Evolutionary conservation across 257 asterid genomes (phyloP).

Genomic region (Mentha longifolia): DNA sequence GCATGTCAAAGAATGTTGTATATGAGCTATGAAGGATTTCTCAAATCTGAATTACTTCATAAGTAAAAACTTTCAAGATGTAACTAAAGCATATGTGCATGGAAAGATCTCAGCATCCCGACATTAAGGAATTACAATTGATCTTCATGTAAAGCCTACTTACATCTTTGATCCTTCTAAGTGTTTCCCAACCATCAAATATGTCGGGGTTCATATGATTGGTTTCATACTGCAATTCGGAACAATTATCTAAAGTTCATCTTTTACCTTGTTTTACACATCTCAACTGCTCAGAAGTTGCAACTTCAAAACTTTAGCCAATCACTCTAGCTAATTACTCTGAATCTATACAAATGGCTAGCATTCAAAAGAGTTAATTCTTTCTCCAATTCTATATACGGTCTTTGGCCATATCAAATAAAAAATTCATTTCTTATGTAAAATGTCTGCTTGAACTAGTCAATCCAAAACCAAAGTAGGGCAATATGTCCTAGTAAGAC

Average conservation of each 20-base stretch:
- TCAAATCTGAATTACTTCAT: background rate
- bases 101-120: background rate
- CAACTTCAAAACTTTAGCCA: background rate
- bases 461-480: background rate
- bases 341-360: background rate
- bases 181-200: slow-evolving; percentile 1
- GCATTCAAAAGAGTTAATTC: background rate
- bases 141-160: background rate
- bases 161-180: background rate
- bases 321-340: slow-evolving; percentile 17
- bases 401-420: slow-evolving; percentile 4
- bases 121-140: slow-evolving; percentile 2
- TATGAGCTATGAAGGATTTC: background rate
- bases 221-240: background rate
- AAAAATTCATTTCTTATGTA: background rate
- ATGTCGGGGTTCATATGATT: background rate
- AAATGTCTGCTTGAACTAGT: slow-evolving; percentile 5
- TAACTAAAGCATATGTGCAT: background rate
- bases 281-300: slow-evolving; percentile 6
- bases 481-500: background rate
- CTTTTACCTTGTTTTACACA: background rate
- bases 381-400: background rate
- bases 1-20: background rate
- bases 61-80: slow-evolving; percentile 6
- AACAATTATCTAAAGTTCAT: slow-evolving; percentile 6